Evolutionary conservation across 257 asterid genomes (phyloP).

Genomic region (Nicotiana attenuata): DNA sequence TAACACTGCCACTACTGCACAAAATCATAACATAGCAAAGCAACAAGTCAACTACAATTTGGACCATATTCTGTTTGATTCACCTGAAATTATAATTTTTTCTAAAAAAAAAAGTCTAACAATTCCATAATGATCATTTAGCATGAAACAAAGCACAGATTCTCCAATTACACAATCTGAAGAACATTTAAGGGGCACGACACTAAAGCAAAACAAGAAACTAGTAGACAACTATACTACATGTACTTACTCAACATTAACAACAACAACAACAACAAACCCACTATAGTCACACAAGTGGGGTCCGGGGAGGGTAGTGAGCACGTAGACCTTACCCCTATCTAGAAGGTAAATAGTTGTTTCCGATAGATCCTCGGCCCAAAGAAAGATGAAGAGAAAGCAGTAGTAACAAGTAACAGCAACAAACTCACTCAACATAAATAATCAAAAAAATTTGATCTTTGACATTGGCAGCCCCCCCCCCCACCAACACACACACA

Average conservation of each 20-base stretch:
- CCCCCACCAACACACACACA: too few relatives aligned
- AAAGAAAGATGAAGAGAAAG: neutral
- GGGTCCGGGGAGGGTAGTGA: too few relatives aligned
- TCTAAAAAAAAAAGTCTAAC: constrained; percentile 12
- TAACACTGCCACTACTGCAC: constrained; percentile 20
- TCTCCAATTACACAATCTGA: neutral
- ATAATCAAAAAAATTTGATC: neutral
- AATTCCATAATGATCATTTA: constrained; percentile 10
- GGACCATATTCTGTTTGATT: constrained; percentile 12
- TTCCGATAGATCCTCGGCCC: neutral
- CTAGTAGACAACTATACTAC: too few relatives aligned
- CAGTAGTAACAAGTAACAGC: neutral
- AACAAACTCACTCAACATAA: too few relatives aligned
- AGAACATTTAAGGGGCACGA: neutral
- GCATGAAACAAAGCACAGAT: constrained; percentile 6
- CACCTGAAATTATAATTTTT: neutral
- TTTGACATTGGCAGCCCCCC: neutral
- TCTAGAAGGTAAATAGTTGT: neutral
- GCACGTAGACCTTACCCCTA: too few relatives aligned
- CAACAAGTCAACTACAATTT: constrained; percentile 6
- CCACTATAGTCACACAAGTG: too few relatives aligned
- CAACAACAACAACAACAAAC: too few relatives aligned
- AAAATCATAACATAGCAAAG: constrained; percentile 6
- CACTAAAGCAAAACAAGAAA: too few relatives aligned
- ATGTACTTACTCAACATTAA: too few relatives aligned